Evolutionary conservation across 768 basidiomycete species (phyloP).

Genomic region (Arthromyces matolae): DNA sequence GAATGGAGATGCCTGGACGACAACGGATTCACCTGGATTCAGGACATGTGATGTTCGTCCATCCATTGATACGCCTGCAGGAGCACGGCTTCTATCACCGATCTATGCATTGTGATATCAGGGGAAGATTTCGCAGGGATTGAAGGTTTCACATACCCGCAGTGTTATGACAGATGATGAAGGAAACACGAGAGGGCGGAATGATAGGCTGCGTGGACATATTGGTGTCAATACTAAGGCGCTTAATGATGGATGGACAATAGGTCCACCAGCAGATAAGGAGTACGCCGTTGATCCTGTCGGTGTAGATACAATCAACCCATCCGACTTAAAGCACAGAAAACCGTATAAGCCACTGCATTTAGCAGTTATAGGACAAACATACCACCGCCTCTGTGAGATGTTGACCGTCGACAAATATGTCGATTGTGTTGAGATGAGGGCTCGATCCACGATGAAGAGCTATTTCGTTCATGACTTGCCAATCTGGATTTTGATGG

Average conservation of each 20-base stretch:
- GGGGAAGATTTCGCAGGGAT: too few relatives aligned
- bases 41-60: conserved; percentile 82
- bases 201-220: conserved; percentile 88
- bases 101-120: too few relatives aligned
- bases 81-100: conserved; percentile 77
- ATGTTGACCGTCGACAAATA: conserved; percentile 91
- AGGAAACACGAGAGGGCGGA: conserved; percentile 89
- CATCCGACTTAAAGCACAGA: conserved; percentile 65
- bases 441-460: conserved; percentile 89
- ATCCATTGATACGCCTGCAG: conserved; percentile 91
- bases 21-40: conserved; percentile 80
- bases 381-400: conserved; percentile 92
- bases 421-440: conserved; percentile 90
- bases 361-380: conserved; percentile 18
- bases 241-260: conserved; percentile 89
- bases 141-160: conserved; percentile 43
- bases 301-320: conserved; percentile 90
- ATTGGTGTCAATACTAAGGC: conserved; percentile 94
- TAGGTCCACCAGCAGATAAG: conserved; percentile 91
- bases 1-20: conserved; percentile 78
- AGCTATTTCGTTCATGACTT: conserved; percentile 96
- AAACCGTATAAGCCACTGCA: conserved; percentile 8
- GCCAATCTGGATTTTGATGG: conserved; percentile 65
- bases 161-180: conserved; percentile 72
- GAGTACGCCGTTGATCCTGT: conserved; percentile 98